Conservation (phyloP, 345 rosid genomes). For the Alliaria petiolata region DNA sequence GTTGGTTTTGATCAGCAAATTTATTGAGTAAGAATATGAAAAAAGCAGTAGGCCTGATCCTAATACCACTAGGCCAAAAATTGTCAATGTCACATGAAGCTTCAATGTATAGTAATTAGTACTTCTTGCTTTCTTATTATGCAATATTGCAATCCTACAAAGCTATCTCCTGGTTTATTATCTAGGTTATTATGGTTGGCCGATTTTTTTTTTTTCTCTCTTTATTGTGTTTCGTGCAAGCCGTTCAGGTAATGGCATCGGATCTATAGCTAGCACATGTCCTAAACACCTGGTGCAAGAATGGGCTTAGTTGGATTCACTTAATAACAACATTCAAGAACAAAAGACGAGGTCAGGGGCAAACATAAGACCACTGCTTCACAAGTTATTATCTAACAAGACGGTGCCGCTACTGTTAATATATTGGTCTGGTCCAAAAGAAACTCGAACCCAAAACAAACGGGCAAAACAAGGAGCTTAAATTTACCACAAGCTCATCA, state of each 20-base stretch:
- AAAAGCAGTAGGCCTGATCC: neutral
- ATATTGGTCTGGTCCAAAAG: neutral
- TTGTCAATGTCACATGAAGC: neutral
- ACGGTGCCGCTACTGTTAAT: neutral
- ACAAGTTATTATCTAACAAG: conserved; percentile 13
- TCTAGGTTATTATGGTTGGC: too few species aligned
- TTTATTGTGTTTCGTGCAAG: too few species aligned
- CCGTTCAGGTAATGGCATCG: neutral
- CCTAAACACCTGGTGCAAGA: neutral
- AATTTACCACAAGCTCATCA: conserved; percentile 36
- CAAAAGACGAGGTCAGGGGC: neutral
- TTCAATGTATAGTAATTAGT: neutral
- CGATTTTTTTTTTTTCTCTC: too few species aligned
- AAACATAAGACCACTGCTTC: conserved; percentile 2
- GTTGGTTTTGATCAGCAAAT: too few species aligned
- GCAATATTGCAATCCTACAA: too few species aligned
- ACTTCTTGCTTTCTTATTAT: neutral
- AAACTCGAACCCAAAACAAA: conserved; percentile 4
- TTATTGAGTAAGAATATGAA: neutral
- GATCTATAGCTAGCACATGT: neutral
- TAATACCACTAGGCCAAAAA: neutral
- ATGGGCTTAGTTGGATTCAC: neutral
- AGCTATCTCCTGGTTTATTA: too few species aligned
- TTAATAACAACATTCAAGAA: conserved; percentile 1
- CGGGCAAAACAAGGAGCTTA: neutral